These are phyloP conservation scores for Cicer judaicum DNA, from an alignment of 306 rosid species.

Conservation along the genomic window DNA sequence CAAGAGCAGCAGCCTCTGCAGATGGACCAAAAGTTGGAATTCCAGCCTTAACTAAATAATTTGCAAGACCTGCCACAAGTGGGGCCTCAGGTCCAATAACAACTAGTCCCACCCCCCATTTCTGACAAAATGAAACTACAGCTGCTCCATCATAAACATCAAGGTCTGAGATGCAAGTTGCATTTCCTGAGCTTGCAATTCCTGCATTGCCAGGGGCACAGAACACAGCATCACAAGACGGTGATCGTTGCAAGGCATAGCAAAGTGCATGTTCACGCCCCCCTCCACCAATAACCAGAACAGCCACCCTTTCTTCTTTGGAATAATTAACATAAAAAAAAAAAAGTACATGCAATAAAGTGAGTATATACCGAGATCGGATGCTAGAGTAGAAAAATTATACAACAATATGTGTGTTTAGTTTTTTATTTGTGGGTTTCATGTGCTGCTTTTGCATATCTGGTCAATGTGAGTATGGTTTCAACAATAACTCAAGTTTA, in stretches of 20 bases:
- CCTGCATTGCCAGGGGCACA: slow-evolving; percentile 98
- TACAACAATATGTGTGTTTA: no score
- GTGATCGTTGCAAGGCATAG: slow-evolving; percentile 86
- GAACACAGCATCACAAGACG: slow-evolving; percentile 69
- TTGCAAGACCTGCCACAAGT: slow-evolving; percentile 83
- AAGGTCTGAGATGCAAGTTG: slow-evolving; percentile 79
- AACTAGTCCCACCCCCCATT: slow-evolving; percentile 81
- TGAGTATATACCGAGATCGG: not conserved
- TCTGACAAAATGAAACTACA: slow-evolving; percentile 68
- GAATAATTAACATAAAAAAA: slow-evolving; percentile 13
- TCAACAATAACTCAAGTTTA: no score
- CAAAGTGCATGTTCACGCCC: slow-evolving; percentile 98
- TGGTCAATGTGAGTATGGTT: no score
- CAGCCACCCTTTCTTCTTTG: slow-evolving; percentile 57
- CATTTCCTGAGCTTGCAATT: slow-evolving; percentile 79
- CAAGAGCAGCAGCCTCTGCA: slow-evolving; percentile 96
- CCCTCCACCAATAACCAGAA: slow-evolving; percentile 94
- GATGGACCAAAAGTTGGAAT: slow-evolving; percentile 95
- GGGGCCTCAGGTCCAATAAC: slow-evolving; percentile 97
- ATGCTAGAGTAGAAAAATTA: no score
- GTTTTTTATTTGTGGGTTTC: no score
- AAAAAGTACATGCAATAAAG: not conserved
- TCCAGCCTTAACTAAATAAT: slow-evolving; percentile 71
- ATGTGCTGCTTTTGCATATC: no score
- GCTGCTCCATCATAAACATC: slow-evolving; percentile 65